Conservation (phyloP, 371 early-diverging fungal species). For the Zancudomyces culisetae region DNA sequence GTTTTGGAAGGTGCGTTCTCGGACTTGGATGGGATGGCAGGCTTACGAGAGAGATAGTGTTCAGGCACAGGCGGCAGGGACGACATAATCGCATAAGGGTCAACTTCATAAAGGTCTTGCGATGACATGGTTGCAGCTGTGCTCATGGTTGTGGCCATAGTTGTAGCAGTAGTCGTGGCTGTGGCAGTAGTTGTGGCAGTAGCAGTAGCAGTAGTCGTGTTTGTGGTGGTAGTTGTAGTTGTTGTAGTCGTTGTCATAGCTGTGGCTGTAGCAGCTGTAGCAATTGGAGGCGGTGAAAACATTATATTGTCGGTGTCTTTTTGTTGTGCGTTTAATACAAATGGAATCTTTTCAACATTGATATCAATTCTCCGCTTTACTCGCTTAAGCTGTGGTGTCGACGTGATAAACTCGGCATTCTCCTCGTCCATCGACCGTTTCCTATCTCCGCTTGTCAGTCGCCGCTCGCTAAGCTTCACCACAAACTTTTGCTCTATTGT, state of each 20-base stretch:
- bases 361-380: not conserved
- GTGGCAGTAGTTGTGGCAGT: not conserved
- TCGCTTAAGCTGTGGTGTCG: conserved; percentile 22
- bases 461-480: not conserved
- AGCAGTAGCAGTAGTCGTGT: not conserved
- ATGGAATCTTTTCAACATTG: not conserved
- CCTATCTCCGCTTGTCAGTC: too few species aligned
- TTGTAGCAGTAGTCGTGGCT: not conserved
- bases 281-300: too few species aligned
- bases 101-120: conserved; percentile 34
- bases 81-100: conserved; percentile 30
- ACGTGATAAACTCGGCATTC: conserved; percentile 18
- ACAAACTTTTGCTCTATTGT: not conserved
- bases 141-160: not conserved
- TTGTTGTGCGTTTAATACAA: too few species aligned
- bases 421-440: not conserved
- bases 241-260: too few species aligned
- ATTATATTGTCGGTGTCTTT: too few species aligned
- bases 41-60: conserved; percentile 23
- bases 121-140: not conserved
- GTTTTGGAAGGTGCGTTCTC: conserved; percentile 34
- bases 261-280: too few species aligned
- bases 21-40: conserved; percentile 37
- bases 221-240: too few species aligned
- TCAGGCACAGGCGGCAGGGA: conserved; percentile 32